Conservation (phyloP, 2,329 filamentous ascomycete species). For the Aquanectria penicillioides region DNA sequence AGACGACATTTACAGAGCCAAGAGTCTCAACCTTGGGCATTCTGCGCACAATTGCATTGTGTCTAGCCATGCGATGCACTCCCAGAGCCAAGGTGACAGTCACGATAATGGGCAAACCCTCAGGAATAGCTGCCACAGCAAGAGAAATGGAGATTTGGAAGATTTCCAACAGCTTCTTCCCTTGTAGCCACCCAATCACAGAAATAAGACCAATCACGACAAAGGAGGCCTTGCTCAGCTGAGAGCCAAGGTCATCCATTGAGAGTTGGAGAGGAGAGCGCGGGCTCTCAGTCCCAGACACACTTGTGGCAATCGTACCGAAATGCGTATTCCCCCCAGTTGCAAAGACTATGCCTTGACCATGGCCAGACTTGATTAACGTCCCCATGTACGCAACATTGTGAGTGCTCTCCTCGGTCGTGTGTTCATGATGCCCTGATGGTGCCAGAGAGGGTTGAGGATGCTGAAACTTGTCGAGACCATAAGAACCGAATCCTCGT, state of each 20-base stretch:
- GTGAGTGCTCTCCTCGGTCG: conserved; percentile 70
- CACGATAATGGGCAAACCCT: conserved; percentile 97
- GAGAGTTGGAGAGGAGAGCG: conserved; percentile 92
- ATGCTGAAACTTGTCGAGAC: conserved; percentile 43
- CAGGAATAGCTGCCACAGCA: conserved; percentile 94
- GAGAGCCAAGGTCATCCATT: conserved; percentile 97
- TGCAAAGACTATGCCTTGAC: conserved; percentile 96
- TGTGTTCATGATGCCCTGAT: conserved; percentile 68
- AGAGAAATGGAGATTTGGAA: conserved; percentile 98
- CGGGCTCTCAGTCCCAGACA: conserved; percentile 95
- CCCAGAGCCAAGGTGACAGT: conserved; percentile 95
- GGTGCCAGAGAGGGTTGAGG: conserved; percentile 49
- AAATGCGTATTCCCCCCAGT: conserved; percentile 95
- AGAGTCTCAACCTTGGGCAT: conserved; percentile 97
- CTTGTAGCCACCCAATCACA: conserved; percentile 87
- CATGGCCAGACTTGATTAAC: conserved; percentile 91
- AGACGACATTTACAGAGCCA: conserved; percentile 99
- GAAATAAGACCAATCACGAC: conserved; percentile 94
- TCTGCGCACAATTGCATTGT: conserved; percentile 93
- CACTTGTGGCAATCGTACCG: conserved; percentile 92
- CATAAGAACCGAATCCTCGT: conserved; percentile 41
- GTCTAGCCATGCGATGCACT: conserved; percentile 94
- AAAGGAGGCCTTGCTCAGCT: conserved; percentile 97
- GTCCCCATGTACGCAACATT: conserved; percentile 99
- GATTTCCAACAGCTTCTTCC: conserved; percentile 89